phyloP scores from a whole-genome alignment of 805 yeast genomes.

The Yamadazyma olivae region DNA sequence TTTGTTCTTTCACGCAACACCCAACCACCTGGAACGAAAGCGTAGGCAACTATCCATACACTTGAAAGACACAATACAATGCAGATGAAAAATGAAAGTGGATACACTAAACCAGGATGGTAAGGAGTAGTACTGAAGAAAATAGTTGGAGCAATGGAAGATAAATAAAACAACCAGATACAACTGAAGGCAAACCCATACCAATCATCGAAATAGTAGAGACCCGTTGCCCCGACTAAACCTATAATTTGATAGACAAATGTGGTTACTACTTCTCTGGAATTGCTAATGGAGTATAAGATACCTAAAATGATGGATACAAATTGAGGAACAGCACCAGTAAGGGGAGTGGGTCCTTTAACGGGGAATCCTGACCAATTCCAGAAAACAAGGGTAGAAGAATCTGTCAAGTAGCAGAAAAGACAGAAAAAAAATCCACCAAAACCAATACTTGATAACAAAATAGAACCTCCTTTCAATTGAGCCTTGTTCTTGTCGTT shows the following conservation, averaged over 20 bases:
- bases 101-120: constrained; percentile 54
- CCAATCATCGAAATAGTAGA: constrained; percentile 64
- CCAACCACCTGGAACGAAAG: constrained; percentile 95
- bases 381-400: constrained; percentile 88
- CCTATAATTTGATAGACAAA: constrained; percentile 40
- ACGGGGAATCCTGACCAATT: constrained; percentile 94
- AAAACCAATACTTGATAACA: constrained; percentile 62
- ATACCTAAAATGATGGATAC: constrained; percentile 56
- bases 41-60: constrained; percentile 97
- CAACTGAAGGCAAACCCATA: constrained; percentile 72
- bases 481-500: background rate
- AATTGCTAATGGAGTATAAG: constrained; percentile 21
- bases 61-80: constrained; percentile 68
- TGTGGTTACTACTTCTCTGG: constrained; percentile 21
- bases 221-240: constrained; percentile 45
- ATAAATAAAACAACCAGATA: constrained; percentile 55
- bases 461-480: constrained; percentile 37
- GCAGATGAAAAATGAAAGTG: constrained; percentile 46
- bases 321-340: constrained; percentile 72
- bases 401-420: constrained; percentile 75
- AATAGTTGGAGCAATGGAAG: constrained; percentile 57
- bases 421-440: constrained; percentile 73
- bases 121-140: constrained; percentile 56
- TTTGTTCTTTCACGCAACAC: constrained; percentile 86
- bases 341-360: constrained; percentile 83